These are phyloP conservation scores for Cytospora paraplurivora DNA, from an alignment of 2,329 filamentous ascomycete genomes.

Conservation along the genomic window DNA sequence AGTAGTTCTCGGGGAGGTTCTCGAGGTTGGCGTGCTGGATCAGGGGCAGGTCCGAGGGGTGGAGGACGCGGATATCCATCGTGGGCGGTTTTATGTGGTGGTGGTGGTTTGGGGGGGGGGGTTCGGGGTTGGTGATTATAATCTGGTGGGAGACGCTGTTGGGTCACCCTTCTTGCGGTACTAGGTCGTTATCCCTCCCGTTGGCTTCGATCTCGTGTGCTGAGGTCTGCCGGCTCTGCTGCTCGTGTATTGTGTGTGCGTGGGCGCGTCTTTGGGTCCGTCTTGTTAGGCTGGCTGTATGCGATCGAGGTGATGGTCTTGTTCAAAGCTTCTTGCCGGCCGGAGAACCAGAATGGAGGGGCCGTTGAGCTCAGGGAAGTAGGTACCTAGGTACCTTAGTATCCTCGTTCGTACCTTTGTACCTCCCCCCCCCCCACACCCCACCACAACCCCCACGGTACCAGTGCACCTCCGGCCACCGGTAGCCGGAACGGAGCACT, in stretches of 20 bases:
- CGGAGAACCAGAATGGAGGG: conserved; percentile 6
- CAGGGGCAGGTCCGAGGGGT: conserved; percentile 79
- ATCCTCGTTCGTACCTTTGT: not conserved
- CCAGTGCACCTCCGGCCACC: not conserved
- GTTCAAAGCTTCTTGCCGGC: not conserved
- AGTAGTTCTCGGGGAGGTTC: conserved; percentile 99
- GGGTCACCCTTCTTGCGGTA: too few species aligned
- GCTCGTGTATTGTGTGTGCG: not conserved
- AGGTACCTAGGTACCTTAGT: conserved; percentile 11
- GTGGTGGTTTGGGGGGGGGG: not conserved
- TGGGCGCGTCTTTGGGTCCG: not conserved
- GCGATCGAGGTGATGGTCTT: not conserved
- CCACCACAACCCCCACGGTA: too few species aligned
- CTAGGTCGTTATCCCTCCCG: too few species aligned
- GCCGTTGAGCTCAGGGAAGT: conserved; percentile 7
- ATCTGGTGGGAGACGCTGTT: too few species aligned
- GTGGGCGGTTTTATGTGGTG: conserved; percentile 32
- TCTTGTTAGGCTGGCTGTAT: not conserved
- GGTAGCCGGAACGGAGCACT: conserved; percentile 15
- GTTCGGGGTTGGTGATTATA: too few species aligned
- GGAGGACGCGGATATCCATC: conserved; percentile 92
- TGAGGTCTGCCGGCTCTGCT: not conserved
- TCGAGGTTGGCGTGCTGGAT: conserved; percentile 99
- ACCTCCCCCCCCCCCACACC: too few species aligned
- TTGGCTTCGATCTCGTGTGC: not conserved